Conservation (phyloP, 2,329 filamentous ascomycete genomes). For the Trichoderma gracile region DNA sequence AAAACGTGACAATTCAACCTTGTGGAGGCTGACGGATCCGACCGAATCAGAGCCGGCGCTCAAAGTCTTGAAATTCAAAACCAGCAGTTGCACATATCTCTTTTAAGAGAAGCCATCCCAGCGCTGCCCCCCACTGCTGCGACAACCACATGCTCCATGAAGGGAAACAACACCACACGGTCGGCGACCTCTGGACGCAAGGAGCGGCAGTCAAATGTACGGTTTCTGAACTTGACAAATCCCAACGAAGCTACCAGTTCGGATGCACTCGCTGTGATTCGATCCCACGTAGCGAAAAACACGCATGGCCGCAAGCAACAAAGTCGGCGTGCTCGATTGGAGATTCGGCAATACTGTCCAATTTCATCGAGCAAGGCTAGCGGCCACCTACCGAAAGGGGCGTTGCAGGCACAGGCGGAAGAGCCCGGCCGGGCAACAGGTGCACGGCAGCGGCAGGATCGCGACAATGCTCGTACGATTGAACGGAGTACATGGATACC, state of each 20-base stretch:
- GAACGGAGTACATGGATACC: slow-evolving; percentile 3
- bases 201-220: slow-evolving; percentile 1
- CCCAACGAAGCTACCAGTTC: slow-evolving; percentile 17
- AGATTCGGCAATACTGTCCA: slow-evolving; percentile 16
- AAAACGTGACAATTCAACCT: not conserved
- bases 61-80: not conserved
- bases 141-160: not conserved
- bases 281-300: slow-evolving; percentile 19
- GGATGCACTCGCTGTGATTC: slow-evolving; percentile 16
- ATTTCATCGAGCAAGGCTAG: not conserved
- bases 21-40: not conserved
- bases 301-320: slow-evolving; percentile 19
- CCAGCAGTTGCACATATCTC: slow-evolving; percentile 2
- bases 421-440: not conserved
- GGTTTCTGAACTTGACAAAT: slow-evolving; percentile 18
- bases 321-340: slow-evolving; percentile 8
- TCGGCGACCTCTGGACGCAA: not conserved
- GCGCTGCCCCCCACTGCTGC: not conserved
- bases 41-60: not conserved
- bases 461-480: not conserved
- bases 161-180: not conserved
- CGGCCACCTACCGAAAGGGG: not conserved
- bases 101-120: not conserved
- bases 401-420: not conserved
- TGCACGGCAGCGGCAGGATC: not conserved